Evolutionary conservation across 140 eudicot species (phyloP), one percentile per base, ranked within the genome.

Genomic region (Artemisia princeps): DNA sequence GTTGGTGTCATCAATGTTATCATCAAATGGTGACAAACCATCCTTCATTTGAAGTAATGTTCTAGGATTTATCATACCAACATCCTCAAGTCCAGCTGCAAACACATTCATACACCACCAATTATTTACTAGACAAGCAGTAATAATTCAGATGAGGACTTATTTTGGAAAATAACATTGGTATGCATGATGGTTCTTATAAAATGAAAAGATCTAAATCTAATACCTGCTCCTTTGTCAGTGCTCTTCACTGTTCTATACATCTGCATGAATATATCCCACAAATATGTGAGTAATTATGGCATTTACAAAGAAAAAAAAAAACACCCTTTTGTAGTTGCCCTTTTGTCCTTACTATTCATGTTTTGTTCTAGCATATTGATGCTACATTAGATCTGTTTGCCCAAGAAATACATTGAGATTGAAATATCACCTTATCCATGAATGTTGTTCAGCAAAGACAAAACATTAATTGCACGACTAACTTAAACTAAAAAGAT

Each of bases 241-340:
- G 97, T 87, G 94, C 79, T 84, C 94, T 90, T 87, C 86, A 90
- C 97, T 71, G 97, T 90, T 87, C 97, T 87, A 75, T 90, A 90
- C 97, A 90, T 90, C 97, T 90, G 95, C 89, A 87, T 77, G 77
- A 67, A 72, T 33, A 72, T 57, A 70, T 63, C 60, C 63, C 77
- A 71, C 69, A 82, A 53, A 42, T 70, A 14, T 30, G 23, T 49
- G 6, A 52, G 48, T 11, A 33, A 49, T 69, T 22, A 60, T 68
- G n/a, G 26, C 10, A 6, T 67, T 12, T 8, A 9, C 10, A 2
- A 26, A 48, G 51, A 56, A 62, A 76, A 46, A 40, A 40, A 61
- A 33, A 8, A 71, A 65, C 60, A 58, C 42, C 59, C 51, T 12
- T 67, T 59, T 70, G 23, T 68, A 73, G 85, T 80, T 82, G 84